Evolutionary conservation across 2,329 filamentous ascomycete genomes (phyloP), one percentile per base, ranked within the genome.

Genomic region (Trichoderma sp.): DNA sequence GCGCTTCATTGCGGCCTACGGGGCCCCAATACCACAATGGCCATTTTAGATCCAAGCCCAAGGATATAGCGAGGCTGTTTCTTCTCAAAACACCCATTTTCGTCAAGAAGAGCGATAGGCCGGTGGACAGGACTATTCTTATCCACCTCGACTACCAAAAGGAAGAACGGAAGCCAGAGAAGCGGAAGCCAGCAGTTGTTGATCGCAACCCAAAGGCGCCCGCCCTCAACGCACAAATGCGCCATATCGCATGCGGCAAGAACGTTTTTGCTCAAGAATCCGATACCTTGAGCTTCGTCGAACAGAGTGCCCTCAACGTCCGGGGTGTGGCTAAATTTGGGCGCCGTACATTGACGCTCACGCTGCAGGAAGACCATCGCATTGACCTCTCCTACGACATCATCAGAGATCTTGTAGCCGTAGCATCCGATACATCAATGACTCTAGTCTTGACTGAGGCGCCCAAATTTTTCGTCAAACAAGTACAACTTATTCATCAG

Each of bases 381-480:
- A 76, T 88, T 37, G 81, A 86, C 58, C 82, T 89, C 15, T 78
- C 82, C 0, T 83, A 84, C 42, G 78, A 80, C 22, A 84, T 78
- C 2, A 81, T 87, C 35, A 70, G 83, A 32, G 81, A 85, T 59
- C 72, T 84, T 9, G 75, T 86, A 2, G 73, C 76, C 71, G 80
- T 71, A 12, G 74, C 75, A 35, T 37, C 73, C 22, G 59, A 78
- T 70, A 65, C 77, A 69, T 77, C 79, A 0, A 72, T 88, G 17
- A 84, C 82, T 0, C 71, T 89, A 3, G 84, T 86, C 0, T 80
- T 90, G 9, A 78, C 73, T 22, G 81, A 84, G 34, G 80, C 85
- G 1, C 86, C 86, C 0, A 79, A 79, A 1, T 83, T 87, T 61
- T 87, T 85, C 63, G 71, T 73, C 19, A 68, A 39, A 35, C 39